Conservation (phyloP, 225 moss, liverwort and hornwort genomes). For the Polytrichum formosum region DNA sequence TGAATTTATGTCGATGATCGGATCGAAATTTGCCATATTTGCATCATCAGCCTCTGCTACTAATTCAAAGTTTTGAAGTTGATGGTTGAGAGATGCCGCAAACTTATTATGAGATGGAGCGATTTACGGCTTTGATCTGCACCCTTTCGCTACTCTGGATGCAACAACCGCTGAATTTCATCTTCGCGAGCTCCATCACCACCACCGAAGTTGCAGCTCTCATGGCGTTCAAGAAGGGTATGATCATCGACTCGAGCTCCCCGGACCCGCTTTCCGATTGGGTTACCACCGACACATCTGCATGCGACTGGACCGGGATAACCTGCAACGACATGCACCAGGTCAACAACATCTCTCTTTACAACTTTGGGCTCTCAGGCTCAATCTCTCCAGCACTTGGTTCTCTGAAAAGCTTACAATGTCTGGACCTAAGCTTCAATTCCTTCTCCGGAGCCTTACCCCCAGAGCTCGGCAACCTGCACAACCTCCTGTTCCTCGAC, state of each 20-base stretch:
- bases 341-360: constrained; percentile 54
- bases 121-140: no score
- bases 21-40: no score
- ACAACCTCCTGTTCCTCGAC: constrained; percentile 56
- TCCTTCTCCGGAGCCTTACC: constrained; percentile 46
- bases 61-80: no score
- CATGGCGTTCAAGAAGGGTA: constrained; percentile 34
- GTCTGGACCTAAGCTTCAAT: constrained; percentile 59
- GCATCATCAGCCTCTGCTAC: no score
- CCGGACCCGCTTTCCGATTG: constrained; percentile 37
- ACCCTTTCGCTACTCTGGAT: no score
- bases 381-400: constrained; percentile 58
- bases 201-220: constrained; percentile 42
- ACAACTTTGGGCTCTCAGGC: constrained; percentile 25
- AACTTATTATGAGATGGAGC: no score
- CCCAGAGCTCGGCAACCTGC: constrained; percentile 40
- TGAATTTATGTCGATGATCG: no score
- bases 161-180: no score
- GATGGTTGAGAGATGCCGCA: no score
- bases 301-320: constrained; percentile 73
- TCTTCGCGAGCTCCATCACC: no score
- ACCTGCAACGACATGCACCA: constrained; percentile 36
- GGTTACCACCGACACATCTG: constrained; percentile 19
- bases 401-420: constrained; percentile 33
- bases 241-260: constrained; percentile 5